Percentiles rank a stretch among this genome's conserved stretches.
Evolutionary conservation across 2,329 filamentous ascomycete species (phyloP).

Genomic region (Claviceps pazoutovae): DNA sequence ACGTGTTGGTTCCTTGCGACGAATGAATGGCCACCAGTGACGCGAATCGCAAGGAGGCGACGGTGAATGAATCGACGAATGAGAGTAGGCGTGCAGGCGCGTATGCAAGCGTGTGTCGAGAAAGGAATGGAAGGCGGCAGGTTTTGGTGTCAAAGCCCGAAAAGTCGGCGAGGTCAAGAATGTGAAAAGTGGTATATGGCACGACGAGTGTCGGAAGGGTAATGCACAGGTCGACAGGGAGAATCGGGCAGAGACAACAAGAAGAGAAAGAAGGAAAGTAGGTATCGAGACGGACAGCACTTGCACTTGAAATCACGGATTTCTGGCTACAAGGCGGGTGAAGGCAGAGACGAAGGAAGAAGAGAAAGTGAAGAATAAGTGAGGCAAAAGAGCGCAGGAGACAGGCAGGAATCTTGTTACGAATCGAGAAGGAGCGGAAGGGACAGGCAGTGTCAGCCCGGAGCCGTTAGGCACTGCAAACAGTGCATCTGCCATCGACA

Average conservation of each 20-base stretch:
- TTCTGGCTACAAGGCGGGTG: neutral
- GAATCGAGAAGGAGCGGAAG: slow-evolving; percentile 1
- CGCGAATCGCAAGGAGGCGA: neutral
- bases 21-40: slow-evolving; percentile 4
- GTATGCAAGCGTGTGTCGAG: neutral
- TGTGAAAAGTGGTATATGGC: slow-evolving; percentile 2
- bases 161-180: slow-evolving; percentile 3
- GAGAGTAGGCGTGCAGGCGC: neutral
- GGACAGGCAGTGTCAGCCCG: too few relatives aligned
- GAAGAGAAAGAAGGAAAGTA: neutral
- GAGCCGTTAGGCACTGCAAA: neutral
- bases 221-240: neutral
- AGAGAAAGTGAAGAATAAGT: neutral
- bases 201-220: neutral
- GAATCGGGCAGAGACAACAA: neutral
- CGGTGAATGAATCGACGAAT: neutral
- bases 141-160: neutral
- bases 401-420: neutral
- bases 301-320: neutral
- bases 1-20: neutral
- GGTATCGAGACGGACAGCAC: neutral
- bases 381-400: neutral
- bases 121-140: slow-evolving; percentile 3
- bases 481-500: neutral
- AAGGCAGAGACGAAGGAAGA: neutral